phyloP scores from a whole-genome alignment of 202 grass and related monocot species.

The Musa balbisiana region DNA sequence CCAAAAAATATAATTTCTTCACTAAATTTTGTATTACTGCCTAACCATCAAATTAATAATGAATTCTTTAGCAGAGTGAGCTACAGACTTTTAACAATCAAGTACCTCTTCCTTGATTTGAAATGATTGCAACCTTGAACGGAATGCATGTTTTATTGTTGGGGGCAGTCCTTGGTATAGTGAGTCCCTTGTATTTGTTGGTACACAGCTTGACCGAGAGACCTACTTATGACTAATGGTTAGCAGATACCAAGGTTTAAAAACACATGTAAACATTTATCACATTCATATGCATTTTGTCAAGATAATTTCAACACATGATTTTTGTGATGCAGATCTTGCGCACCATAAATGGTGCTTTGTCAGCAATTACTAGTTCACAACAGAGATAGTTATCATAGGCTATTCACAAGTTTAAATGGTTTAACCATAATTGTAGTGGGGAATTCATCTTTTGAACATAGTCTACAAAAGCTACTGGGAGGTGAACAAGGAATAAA shows the following conservation, averaged over 20 bases:
- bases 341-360: background rate
- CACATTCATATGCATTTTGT: background rate
- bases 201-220: conserved; percentile 59
- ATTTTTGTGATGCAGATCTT: background rate
- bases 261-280: conserved; percentile 12
- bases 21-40: background rate
- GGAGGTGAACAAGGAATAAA: no score
- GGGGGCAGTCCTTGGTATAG: conserved; percentile 85
- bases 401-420: background rate
- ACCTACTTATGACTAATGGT: conserved; percentile 41
- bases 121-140: conserved; percentile 48
- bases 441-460: background rate
- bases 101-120: conserved; percentile 84
- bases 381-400: background rate
- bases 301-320: background rate
- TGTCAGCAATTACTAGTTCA: background rate
- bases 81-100: background rate
- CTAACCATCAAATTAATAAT: background rate
- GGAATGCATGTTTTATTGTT: conserved; percentile 64
- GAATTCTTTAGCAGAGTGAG: background rate
- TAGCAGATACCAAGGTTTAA: conserved; percentile 15
- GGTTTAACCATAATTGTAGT: background rate
- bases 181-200: conserved; percentile 49
- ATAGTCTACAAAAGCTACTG: background rate
- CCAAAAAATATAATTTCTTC: conserved; percentile 12